Evolutionary conservation across 139 green algal genomes (phyloP), one percentile per base, ranked within the genome.

Genomic region (Chlorella sp.): DNA sequence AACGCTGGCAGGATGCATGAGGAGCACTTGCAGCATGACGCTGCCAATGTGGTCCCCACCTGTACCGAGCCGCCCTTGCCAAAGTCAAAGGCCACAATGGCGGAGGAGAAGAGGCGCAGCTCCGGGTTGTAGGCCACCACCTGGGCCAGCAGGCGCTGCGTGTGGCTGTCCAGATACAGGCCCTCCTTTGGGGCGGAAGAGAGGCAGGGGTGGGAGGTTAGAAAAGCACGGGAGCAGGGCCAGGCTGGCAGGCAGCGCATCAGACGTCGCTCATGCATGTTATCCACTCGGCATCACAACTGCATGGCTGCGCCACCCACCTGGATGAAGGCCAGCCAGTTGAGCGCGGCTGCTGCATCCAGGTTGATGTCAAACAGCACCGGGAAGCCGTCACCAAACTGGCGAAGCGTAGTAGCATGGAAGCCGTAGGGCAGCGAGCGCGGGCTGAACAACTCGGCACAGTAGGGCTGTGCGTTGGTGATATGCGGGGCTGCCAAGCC

Each of bases 91-190:
- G 83, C 81, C 17, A 95, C 70, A 25, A 83, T 47, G 28, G 88
- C 60, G 67, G 88, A 90, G 17, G 69, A 85, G 86, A 96, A 97
- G 39, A 96, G 89, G 70, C 88, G 89, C 65, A 97, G 91, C 73
- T 95, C 91, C 12, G 92, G 87, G 85, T 98, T 98, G 93, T 98
- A 97, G 17, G 93, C 96, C 41, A 97, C 88, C 44, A 97, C 67
- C 85, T 96, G 90, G 16, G 87, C 91, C n/a, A 81, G 88, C 36
- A 94, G 72, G 7, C 39, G 80, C 81, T 89, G 85, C 4, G 95
- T 97, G 73, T 94, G 80, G 38, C 82, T 83, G 74, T 97, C 94
- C 70, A 96, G 83, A 82, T 92, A 92, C 68, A 96, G 84, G 4
- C 94, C 95, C 83, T 97, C 89, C 70, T 91, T 39, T 21, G 51